Conservation (phyloP, 768 basidiomycete genomes). For the Phlebiopsis flavidoalba region DNA sequence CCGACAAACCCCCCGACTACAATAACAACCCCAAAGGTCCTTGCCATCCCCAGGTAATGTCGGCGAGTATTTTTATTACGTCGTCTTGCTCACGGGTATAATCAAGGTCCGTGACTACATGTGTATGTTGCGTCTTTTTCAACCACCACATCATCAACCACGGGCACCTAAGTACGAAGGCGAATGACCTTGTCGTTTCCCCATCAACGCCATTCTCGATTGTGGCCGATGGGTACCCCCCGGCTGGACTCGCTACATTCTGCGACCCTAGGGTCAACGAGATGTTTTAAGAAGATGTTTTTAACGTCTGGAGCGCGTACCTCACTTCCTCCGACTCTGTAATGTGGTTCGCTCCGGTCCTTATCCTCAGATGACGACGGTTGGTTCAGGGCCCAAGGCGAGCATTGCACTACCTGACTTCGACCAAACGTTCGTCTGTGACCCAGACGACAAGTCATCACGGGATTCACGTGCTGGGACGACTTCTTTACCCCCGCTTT, state of each 20-base stretch:
- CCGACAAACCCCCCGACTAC: constrained; percentile 10
- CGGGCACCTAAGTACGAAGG: constrained; percentile 37
- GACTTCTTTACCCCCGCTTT: constrained; percentile 50
- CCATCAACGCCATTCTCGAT: constrained; percentile 42
- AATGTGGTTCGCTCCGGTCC: constrained; percentile 32
- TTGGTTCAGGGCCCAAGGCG: constrained; percentile 44
- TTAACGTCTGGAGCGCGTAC: constrained; percentile 45
- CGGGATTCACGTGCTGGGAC: constrained; percentile 48
- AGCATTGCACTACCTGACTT: constrained; percentile 14
- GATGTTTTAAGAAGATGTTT: constrained; percentile 37
- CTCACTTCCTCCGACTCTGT: constrained; percentile 42
- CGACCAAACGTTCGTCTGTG: constrained; percentile 32
- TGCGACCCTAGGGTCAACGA: constrained; percentile 40
- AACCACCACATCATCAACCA: constrained; percentile 36
- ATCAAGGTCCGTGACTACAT: constrained; percentile 36
- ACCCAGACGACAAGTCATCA: constrained; percentile 34
- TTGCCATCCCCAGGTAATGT: constrained; percentile 2
- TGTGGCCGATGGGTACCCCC: constrained; percentile 39
- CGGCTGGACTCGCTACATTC: constrained; percentile 29
- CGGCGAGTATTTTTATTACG: background rate
- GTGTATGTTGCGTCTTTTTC: constrained; percentile 34
- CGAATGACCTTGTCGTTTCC: constrained; percentile 37
- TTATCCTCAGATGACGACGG: constrained; percentile 33
- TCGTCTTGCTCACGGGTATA: too few relatives aligned
- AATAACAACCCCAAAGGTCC: constrained; percentile 3